A percentile compares a stretch with the other conserved stretches of the same genome.
phyloP scores from a whole-genome alignment of 2,329 filamentous ascomycete species.

The Trichoderma harzianum region DNA sequence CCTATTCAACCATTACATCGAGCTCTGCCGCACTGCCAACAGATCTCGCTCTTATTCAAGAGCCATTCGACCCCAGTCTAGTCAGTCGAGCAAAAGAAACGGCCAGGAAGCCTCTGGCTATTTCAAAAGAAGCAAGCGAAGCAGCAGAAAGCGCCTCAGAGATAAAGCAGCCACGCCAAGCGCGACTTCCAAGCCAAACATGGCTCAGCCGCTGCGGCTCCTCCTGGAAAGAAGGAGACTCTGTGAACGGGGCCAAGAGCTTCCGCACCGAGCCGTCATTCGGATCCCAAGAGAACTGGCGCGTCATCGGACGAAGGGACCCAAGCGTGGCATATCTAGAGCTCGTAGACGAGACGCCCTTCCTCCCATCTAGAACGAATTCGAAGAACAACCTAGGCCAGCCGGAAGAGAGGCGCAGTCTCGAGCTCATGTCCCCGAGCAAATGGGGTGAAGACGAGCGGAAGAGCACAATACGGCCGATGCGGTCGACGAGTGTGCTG shows the following conservation, averaged over 20 bases:
- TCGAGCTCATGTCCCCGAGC: conserved; percentile 18
- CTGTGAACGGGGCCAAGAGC: conserved; percentile 24
- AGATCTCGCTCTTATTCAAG: conserved; percentile 20
- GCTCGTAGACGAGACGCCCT: conserved; percentile 34
- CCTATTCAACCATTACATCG: conserved; percentile 31
- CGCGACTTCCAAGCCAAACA: conserved; percentile 24
- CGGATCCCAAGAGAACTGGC: conserved; percentile 38
- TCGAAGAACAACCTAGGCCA: conserved; percentile 23
- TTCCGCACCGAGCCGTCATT: conserved; percentile 32
- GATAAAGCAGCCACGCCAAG: conserved; percentile 26
- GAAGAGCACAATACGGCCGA: conserved; percentile 15
- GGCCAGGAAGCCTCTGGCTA: conserved; percentile 19
- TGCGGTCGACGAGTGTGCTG: conserved; percentile 11
- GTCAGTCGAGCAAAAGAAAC: conserved; percentile 16
- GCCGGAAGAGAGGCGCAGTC: conserved; percentile 9
- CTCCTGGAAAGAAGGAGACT: conserved; percentile 27
- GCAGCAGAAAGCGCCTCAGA: conserved; percentile 25
- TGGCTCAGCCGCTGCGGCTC: conserved; percentile 10
- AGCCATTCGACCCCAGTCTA: conserved; percentile 16
- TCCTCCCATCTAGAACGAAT: conserved; percentile 37
- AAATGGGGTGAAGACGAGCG: conserved; percentile 15
- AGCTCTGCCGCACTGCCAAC: conserved; percentile 34
- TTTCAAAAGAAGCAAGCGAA: conserved; percentile 24
- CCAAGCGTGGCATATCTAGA: conserved; percentile 34
- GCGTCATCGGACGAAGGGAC: conserved; percentile 28